Evolutionary conservation across 495 filamentous ascomycete species (phyloP).

Genomic region (Oidiodendron maius): DNA sequence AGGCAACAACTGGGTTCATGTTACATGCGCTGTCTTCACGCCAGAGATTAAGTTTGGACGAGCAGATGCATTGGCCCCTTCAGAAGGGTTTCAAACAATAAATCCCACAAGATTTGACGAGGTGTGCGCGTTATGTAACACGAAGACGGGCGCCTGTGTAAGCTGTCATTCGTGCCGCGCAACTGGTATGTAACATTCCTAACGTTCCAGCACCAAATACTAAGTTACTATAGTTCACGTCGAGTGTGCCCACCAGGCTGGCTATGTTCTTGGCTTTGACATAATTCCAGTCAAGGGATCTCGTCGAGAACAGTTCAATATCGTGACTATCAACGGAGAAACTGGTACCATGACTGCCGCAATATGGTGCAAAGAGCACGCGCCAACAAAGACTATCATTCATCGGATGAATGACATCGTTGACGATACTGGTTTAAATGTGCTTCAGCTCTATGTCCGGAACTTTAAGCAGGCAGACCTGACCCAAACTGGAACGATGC

Average conservation of each 20-base stretch:
- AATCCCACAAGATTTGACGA: slow-evolving; percentile 60
- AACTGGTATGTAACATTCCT: slow-evolving; percentile 31
- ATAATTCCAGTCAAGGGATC: slow-evolving; percentile 85
- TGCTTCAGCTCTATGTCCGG: slow-evolving; percentile 76
- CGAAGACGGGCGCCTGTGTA: slow-evolving; percentile 67
- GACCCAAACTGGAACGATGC: slow-evolving; percentile 79
- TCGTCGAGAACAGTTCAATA: slow-evolving; percentile 65
- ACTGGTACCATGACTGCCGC: slow-evolving; percentile 69
- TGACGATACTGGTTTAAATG: slow-evolving; percentile 57
- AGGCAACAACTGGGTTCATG: slow-evolving; percentile 98
- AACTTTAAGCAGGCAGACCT: slow-evolving; percentile 95
- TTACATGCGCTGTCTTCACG: slow-evolving; percentile 84
- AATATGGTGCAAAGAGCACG: slow-evolving; percentile 88
- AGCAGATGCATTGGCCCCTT: slow-evolving; percentile 70
- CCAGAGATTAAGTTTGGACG: slow-evolving; percentile 88
- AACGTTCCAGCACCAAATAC: slow-evolving; percentile 4
- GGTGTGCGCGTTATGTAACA: slow-evolving; percentile 81
- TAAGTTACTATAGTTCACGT: slow-evolving; percentile 62
- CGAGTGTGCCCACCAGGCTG: slow-evolving; percentile 79
- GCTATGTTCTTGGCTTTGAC: slow-evolving; percentile 82
- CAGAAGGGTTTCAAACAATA: slow-evolving; percentile 82
- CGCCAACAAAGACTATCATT: slow-evolving; percentile 56
- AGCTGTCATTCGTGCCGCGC: slow-evolving; percentile 75
- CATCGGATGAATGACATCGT: slow-evolving; percentile 73
- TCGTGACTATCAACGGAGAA: slow-evolving; percentile 71